These are phyloP conservation scores for Colletotrichum magnum DNA, from an alignment of 2,329 filamentous ascomycete genomes.

Conservation along the genomic window DNA sequence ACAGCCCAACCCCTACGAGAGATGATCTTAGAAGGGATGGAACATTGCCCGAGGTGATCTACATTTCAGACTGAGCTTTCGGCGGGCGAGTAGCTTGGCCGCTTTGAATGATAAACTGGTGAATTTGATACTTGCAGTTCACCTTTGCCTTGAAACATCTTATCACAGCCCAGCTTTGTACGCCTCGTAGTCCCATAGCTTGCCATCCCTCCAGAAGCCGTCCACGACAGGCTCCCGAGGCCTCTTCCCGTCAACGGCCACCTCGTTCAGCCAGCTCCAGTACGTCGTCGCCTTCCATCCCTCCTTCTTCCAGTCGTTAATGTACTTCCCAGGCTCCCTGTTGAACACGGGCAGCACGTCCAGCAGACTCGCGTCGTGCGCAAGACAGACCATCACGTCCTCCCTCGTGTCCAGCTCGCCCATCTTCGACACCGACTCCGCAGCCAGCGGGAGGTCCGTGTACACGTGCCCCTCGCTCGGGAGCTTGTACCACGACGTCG, in stretches of 20 bases:
- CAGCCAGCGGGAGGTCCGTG: conserved; percentile 17
- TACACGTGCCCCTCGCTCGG: conserved; percentile 29
- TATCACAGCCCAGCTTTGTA: background rate
- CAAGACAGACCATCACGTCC: conserved; percentile 35
- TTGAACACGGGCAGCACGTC: conserved; percentile 36
- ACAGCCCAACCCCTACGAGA: too few species aligned
- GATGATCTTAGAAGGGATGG: too few species aligned
- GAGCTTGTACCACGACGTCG: conserved; percentile 26
- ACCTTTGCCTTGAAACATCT: too few species aligned
- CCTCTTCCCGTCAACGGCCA: conserved; percentile 22
- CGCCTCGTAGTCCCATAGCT: conserved; percentile 31
- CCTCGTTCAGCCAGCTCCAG: conserved; percentile 38
- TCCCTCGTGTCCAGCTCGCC: conserved; percentile 34
- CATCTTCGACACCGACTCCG: conserved; percentile 33
- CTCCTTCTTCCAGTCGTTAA: conserved; percentile 33
- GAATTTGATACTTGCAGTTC: too few species aligned
- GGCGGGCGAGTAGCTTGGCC: too few species aligned
- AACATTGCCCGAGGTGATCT: too few species aligned
- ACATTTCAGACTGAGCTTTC: too few species aligned
- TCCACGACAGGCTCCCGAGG: conserved; percentile 21
- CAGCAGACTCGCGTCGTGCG: conserved; percentile 32
- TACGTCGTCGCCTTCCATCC: conserved; percentile 31
- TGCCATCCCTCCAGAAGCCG: conserved; percentile 35
- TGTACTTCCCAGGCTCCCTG: conserved; percentile 14
- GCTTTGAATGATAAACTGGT: too few species aligned